Base-by-base conservation (phyloP, 306 rosid genomes). In the Pyrus betulifolia region DNA sequence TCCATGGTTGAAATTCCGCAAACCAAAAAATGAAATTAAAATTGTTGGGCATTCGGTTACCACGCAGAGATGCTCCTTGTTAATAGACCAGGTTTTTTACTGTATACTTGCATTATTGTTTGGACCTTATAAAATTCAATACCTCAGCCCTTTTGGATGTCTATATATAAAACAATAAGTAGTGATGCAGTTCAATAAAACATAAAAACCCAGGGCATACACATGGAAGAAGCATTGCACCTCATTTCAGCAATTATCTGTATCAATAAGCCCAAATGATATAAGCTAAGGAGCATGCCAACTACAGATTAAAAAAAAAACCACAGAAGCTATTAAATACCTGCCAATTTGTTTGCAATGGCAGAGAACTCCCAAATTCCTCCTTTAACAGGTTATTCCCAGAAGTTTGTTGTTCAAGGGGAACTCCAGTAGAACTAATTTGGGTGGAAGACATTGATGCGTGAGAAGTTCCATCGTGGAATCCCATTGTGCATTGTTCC, bases 281-380 rank as follows among this genome's bases (percentile, higher is more conserved):
- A 40, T 57, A 71, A 46, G 28, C 61, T 52, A 35, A 51, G 65
- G 10, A 33, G 25, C 51, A 66, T 38, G 65, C 23, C 21, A 35
- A 27, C 38, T 4, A 14, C 28, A 31, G 45, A 15, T 15, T 6
- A 49, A 63, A 21, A 62, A 21, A 62, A 70, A 28, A 31, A 65
- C 3, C 14, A 81, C 35, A 21, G 31, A 31, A 65, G 31, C 49
- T 6, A 13, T 31, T 74, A 78, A 79, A 78, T 86, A 93, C 98
- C 98, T 86, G 91, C 94, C 96, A 90, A 75, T 78, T 84, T 57
- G 91, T 77, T 78, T 83, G 80, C 63, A 83, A 75, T 76, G 91
- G 68, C 79, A 71, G 81, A 77, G 89, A 80, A 80, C 65, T 85
- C 73, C 80, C 86, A 62, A 78, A 82, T 78, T 83, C 87, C 79